These are phyloP conservation scores for Aplosporella prunicola DNA, from an alignment of 2,329 filamentous ascomycete genomes.

Conservation along the genomic window DNA sequence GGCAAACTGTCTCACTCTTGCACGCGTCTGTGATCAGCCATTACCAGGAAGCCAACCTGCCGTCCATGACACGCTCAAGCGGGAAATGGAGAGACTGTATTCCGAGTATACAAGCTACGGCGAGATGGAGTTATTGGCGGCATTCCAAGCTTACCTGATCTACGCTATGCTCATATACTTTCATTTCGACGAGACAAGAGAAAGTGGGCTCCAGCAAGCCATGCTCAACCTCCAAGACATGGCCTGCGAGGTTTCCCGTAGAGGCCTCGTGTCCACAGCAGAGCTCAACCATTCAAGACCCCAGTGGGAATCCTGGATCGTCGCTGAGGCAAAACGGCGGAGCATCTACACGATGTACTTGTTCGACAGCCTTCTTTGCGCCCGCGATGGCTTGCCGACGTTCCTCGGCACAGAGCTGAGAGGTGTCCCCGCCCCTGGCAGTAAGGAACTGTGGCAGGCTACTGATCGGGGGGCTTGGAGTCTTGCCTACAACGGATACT, in stretches of 20 bases:
- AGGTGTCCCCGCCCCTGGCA: slow-evolving; percentile 29
- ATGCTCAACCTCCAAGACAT: slow-evolving; percentile 45
- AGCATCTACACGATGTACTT: slow-evolving; percentile 45
- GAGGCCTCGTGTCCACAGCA: slow-evolving; percentile 36
- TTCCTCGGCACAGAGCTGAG: slow-evolving; percentile 43
- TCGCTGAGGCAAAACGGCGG: slow-evolving; percentile 44
- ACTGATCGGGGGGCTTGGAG: slow-evolving; percentile 33
- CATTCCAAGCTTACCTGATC: slow-evolving; percentile 47
- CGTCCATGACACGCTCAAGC: slow-evolving; percentile 2
- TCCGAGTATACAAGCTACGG: slow-evolving; percentile 13
- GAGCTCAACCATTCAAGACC: slow-evolving; percentile 35
- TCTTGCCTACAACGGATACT: slow-evolving; percentile 32
- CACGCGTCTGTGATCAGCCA: slow-evolving; percentile 8
- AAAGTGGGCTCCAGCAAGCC: slow-evolving; percentile 29
- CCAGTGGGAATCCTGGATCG: slow-evolving; percentile 45
- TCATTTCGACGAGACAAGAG: slow-evolving; percentile 24
- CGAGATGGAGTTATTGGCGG: slow-evolving; percentile 29
- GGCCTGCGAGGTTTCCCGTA: slow-evolving; percentile 26
- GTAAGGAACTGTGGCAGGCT: slow-evolving; percentile 37
- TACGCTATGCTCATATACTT: slow-evolving; percentile 44
- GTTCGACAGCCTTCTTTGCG: slow-evolving; percentile 42
- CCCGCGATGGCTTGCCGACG: slow-evolving; percentile 35
- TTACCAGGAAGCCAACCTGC: slow-evolving; percentile 6
- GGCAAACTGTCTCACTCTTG: slow-evolving; percentile 9
- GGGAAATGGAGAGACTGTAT: slow-evolving; percentile 9